Evolutionary conservation across 2,329 filamentous ascomycete genomes (phyloP), one percentile per base, ranked within the genome.

Genomic region (Apiospora marii): DNA sequence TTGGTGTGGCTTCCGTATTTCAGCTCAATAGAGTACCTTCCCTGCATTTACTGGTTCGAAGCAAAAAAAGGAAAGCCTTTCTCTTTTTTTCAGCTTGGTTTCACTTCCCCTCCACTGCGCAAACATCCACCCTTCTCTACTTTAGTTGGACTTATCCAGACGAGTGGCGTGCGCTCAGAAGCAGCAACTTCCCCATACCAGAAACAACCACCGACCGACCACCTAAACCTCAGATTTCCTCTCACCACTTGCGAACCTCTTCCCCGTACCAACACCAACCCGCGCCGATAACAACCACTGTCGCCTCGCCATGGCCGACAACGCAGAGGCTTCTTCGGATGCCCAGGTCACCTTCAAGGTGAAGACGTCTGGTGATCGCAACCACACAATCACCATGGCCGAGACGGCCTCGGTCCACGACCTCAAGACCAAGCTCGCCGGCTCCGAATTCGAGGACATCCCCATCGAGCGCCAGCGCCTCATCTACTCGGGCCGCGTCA

Each of bases 401-500:
- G 89, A 93, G 76, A 89, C 90, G 48, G 94, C 92, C 68, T 93
- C 92, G 10, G 92, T 98, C 61, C 87, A 90, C 72, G 95, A 98
- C 74, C 89, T 99, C 78, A 99, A 99, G 88, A 90, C 89, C 74
- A 98, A 96, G 87, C 91, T 99, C 51, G 90, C 95, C 6, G 89
- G 90, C 44, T 84, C 91, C 72, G 94, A 97, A 78, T 94, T 92
- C 80, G 96, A 97, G 82, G 92, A 97, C 82, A 91, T 98, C 72
- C 93, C 96, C 46, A 88, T 92, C 71, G 94, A 97, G 80, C 91
- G 95, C 77, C 96, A 98, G 85, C 94, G 96, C 74, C 88, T 99
- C 75, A 99, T 99, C 85, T 99, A 98, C 87, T 98, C 96, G 7
- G 96, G 96, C 70, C 92, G 96, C 74, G 96, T 99, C 74, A 91